Evolutionary conservation across 108 stramenopile species (phyloP).

Genomic region (Halocafeteria seosinensis): DNA sequence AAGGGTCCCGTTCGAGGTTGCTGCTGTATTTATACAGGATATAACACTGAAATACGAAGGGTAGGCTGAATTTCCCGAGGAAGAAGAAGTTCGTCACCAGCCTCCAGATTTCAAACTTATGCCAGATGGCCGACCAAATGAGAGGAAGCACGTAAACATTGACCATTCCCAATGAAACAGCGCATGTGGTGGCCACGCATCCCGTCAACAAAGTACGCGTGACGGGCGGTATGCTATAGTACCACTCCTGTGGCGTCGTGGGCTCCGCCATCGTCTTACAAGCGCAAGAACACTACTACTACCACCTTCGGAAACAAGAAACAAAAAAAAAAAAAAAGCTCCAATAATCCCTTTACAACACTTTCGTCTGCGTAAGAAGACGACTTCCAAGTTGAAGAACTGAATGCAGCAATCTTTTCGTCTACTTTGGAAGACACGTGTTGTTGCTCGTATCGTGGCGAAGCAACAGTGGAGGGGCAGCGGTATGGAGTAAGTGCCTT

Average conservation of each 20-base stretch:
- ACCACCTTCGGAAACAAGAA: too few species aligned
- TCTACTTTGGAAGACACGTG: too few species aligned
- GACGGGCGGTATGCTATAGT: background rate
- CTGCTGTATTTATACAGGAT: slow-evolving; percentile 82
- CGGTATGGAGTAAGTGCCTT: too few species aligned
- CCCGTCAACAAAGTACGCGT: background rate
- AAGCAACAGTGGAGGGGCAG: too few species aligned
- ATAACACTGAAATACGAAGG: slow-evolving; percentile 98
- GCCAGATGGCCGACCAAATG: background rate
- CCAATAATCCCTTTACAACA: too few species aligned
- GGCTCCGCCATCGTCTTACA: too few species aligned
- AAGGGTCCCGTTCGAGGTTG: slow-evolving; percentile 45
- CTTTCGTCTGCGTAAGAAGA: too few species aligned
- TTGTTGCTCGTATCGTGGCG: too few species aligned
- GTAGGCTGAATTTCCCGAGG: slow-evolving; percentile 83
- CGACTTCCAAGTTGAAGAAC: too few species aligned
- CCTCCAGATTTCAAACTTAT: slow-evolving; percentile 57
- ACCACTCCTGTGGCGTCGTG: background rate
- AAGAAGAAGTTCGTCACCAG: slow-evolving; percentile 78
- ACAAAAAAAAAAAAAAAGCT: too few species aligned
- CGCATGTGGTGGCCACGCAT: background rate
- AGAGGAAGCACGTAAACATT: background rate
- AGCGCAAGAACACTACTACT: too few species aligned
- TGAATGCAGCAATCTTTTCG: too few species aligned
- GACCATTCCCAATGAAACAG: background rate